Base-by-base conservation (phyloP, 257 asterid genomes). In the Verbena officinalis region DNA sequence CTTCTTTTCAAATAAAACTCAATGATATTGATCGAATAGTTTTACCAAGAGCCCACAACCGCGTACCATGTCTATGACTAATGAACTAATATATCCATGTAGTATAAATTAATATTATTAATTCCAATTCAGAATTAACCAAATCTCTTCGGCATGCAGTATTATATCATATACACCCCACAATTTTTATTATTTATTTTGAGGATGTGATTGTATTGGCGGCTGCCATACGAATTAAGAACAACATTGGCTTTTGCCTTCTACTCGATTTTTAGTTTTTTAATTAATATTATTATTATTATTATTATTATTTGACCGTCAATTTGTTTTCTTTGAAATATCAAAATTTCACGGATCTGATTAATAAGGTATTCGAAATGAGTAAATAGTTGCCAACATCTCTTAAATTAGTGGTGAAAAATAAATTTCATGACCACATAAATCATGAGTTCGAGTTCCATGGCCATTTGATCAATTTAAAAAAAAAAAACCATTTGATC, bases 271-370 rank as follows among this genome's bases (percentile, higher is more conserved):
- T 0, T 15, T 24, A 23, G 9, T 54, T 43, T 27, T 55, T 4
- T 46, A 30, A 15, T 27, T 22, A 8, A 24, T 12, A 12, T 48
- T 11, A 43, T 1, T 42, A 36, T 20, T 3, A 58, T 58, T 58
- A 58, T 1, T 16, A 17, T 38, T 16, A 15, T 20, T 23, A 33
- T 51, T 64, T 62, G 70, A 71, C 61, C 22, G 21, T 23, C 16
- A 22, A 44, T 31, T 61, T 20, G 0, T 52, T 42, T 15, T n/a
- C 7, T 6, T 43, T 39, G 31, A 51, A 42, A 51, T 17, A 39
- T 42, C 17, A 59, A 21, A 1, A 49, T 7, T 49, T 46, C 67
- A 11, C 48, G 9, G 31, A 0, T 4, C 38, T 3, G 9, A 20
- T n/a, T n/a, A n/a, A 9, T 45, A 17, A 8, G 52, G 30, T 36